Conservation (phyloP, 2,329 filamentous ascomycete species). For the Aspergillus ibericus region DNA sequence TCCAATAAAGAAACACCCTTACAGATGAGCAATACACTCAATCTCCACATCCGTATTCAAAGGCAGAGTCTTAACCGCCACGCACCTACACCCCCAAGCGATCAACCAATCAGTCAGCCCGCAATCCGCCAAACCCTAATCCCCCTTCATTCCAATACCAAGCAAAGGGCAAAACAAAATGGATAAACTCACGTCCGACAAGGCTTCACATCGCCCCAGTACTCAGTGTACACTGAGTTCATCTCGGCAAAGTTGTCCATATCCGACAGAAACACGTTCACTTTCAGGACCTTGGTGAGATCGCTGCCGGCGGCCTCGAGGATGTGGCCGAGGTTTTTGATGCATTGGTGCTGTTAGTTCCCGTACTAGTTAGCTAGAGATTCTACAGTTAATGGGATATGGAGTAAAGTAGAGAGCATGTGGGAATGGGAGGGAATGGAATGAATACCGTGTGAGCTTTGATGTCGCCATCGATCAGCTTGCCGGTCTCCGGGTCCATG, state of each 20-base stretch:
- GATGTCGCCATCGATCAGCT: slow-evolving; percentile 58
- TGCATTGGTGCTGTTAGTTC: slow-evolving; percentile 49
- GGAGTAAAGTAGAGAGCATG: background rate
- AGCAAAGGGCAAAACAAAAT: background rate
- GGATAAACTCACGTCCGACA: slow-evolving; percentile 29
- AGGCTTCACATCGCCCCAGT: slow-evolving; percentile 65
- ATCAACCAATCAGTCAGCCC: background rate
- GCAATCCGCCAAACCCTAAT: background rate
- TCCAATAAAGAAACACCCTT: background rate
- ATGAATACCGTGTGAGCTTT: slow-evolving; percentile 52
- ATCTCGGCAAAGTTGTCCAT: slow-evolving; percentile 72
- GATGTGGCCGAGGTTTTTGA: slow-evolving; percentile 60
- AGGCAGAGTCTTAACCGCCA: slow-evolving; percentile 84
- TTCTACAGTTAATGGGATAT: background rate
- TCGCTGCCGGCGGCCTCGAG: slow-evolving; percentile 61
- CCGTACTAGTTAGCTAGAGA: slow-evolving; percentile 3
- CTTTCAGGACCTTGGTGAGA: slow-evolving; percentile 59
- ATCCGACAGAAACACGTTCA: slow-evolving; percentile 64
- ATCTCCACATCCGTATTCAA: slow-evolving; percentile 88
- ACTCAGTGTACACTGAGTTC: slow-evolving; percentile 83
- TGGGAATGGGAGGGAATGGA: too few species aligned
- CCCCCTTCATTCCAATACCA: background rate
- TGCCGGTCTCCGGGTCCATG: slow-evolving; percentile 55
- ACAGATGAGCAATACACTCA: slow-evolving; percentile 65
- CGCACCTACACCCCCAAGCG: slow-evolving; percentile 57